Conservation (phyloP, 768 basidiomycete species). For the Chlorophyllum brunneum region DNA sequence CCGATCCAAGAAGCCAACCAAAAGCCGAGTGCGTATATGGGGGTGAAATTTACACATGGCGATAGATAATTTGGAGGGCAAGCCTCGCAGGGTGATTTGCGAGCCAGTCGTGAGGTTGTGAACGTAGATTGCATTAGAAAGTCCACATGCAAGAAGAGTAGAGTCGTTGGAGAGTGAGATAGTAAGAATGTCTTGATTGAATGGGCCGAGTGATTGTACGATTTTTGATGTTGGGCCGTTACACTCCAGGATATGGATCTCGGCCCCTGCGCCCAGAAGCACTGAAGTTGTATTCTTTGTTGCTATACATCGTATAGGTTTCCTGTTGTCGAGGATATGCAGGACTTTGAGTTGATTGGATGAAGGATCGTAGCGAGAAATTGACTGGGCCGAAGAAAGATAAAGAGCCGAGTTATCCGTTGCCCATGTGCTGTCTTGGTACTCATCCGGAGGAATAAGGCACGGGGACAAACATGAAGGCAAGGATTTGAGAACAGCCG, state of each 20-base stretch:
- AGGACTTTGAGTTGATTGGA: conserved; percentile 42
- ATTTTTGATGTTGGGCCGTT: conserved; percentile 33
- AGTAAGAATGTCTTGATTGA: conserved; percentile 45
- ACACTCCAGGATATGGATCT: conserved; percentile 48
- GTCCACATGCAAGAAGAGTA: conserved; percentile 53
- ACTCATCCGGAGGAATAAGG: conserved; percentile 27
- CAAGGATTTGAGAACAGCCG: conserved; percentile 40
- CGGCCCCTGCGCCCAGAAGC: conserved; percentile 43
- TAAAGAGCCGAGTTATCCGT: conserved; percentile 52
- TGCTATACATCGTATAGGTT: conserved; percentile 28
- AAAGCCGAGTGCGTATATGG: conserved; percentile 55
- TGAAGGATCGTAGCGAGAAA: conserved; percentile 51
- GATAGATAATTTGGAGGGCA: conserved; percentile 36
- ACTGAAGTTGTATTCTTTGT: conserved; percentile 36
- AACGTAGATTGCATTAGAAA: conserved; percentile 49
- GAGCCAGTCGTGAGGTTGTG: conserved; percentile 55
- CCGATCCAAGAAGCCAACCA: conserved; percentile 50
- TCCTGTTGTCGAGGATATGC: conserved; percentile 28
- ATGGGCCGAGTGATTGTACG: conserved; percentile 45
- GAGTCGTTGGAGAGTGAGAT: conserved; percentile 59
- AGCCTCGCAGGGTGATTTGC: conserved; percentile 51
- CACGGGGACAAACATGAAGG: conserved; percentile 39
- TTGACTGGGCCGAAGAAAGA: conserved; percentile 40
- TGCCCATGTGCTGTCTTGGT: conserved; percentile 50
- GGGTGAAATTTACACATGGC: conserved; percentile 57